Evolutionary conservation across 306 rosid species (phyloP).

Genomic region (Ammopiptanthus mongolicus): DNA sequence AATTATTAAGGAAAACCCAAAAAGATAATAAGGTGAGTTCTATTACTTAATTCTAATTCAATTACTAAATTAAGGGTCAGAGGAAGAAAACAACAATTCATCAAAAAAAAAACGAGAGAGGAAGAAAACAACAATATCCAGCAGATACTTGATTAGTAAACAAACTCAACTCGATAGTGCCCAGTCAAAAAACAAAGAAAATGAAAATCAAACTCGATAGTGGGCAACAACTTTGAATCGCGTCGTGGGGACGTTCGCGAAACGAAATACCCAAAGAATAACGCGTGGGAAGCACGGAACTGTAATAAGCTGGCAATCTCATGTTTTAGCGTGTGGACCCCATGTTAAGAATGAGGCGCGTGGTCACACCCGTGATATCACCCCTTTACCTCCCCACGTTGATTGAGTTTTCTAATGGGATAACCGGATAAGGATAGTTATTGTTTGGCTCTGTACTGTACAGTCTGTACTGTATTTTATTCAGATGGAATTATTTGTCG

Average conservation of each 20-base stretch:
- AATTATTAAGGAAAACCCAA: no score
- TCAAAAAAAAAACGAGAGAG: no score
- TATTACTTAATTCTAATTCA: not conserved
- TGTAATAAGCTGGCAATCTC: not conserved
- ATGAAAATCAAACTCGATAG: not conserved
- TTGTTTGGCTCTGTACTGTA: no score
- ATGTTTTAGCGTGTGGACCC: not conserved
- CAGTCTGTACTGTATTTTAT: no score
- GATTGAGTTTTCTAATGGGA: not conserved
- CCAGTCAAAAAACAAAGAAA: no score
- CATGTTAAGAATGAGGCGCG: not conserved
- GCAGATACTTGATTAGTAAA: not conserved
- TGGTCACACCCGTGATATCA: not conserved
- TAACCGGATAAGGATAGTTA: not conserved
- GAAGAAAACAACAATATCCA: not conserved
- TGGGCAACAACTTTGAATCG: slow-evolving; percentile 18
- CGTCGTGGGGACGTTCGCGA: not conserved
- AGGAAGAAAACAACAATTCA: not conserved
- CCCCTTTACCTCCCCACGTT: not conserved
- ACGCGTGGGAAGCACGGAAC: not conserved
- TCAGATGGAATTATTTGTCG: no score
- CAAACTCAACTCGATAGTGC: not conserved
- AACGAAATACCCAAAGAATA: not conserved
- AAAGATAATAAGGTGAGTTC: no score
- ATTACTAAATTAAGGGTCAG: not conserved